phyloP scores from a whole-genome alignment of 768 basidiomycete species.

The Mycena amicta region DNA sequence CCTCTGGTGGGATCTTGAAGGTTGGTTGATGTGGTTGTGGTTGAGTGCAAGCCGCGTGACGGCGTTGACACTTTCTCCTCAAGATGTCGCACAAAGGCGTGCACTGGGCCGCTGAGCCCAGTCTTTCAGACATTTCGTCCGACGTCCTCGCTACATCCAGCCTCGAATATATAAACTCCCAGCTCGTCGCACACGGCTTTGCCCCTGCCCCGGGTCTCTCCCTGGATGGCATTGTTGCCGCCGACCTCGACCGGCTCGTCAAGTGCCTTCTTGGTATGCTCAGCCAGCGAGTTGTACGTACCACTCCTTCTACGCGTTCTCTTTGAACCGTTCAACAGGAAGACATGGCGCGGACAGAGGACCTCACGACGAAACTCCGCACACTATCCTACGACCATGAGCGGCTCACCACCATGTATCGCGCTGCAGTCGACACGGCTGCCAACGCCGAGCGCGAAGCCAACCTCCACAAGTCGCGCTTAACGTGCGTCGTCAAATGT shows the following conservation, averaged over 20 bases:
- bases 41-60: background rate
- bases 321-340: slow-evolving; percentile 34
- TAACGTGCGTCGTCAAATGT: slow-evolving; percentile 72
- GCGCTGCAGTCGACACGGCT: slow-evolving; percentile 56
- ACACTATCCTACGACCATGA: slow-evolving; percentile 84
- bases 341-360: slow-evolving; percentile 81
- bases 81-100: slow-evolving; percentile 36
- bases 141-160: slow-evolving; percentile 57
- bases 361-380: slow-evolving; percentile 70
- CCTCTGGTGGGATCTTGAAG: no score
- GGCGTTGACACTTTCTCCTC: background rate
- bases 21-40: no score
- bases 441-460: slow-evolving; percentile 80
- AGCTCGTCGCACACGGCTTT: slow-evolving; percentile 84
- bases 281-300: slow-evolving; percentile 75
- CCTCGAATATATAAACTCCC: slow-evolving; percentile 78
- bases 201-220: slow-evolving; percentile 62
- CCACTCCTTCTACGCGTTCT: no score
- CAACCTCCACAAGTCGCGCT: slow-evolving; percentile 70
- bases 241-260: slow-evolving; percentile 57
- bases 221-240: slow-evolving; percentile 62
- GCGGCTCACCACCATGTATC: slow-evolving; percentile 68
- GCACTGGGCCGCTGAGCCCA: slow-evolving; percentile 41
- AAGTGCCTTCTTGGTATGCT: slow-evolving; percentile 81
- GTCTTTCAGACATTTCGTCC: slow-evolving; percentile 44